Evolutionary conservation across 768 basidiomycete species (phyloP).

Genomic region (Auriculariales sp.): DNA sequence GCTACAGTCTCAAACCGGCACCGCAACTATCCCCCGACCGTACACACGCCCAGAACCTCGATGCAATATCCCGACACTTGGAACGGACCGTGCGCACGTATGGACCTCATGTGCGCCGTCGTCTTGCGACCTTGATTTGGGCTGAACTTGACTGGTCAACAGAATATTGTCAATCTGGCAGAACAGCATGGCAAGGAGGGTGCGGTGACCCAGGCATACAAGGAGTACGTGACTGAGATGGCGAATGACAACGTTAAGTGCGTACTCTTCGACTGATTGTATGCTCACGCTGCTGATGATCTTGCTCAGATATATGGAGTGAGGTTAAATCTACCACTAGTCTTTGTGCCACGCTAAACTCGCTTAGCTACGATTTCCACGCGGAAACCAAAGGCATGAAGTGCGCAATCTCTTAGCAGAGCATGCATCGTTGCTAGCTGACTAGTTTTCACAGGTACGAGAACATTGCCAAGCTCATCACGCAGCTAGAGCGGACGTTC

Average conservation of each 20-base stretch:
- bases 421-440: constrained; percentile 6
- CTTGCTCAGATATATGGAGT: constrained; percentile 42
- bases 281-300: neutral
- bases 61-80: constrained; percentile 63
- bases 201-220: constrained; percentile 62
- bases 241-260: constrained; percentile 42
- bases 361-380: constrained; percentile 71
- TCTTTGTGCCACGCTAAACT: neutral
- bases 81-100: constrained; percentile 47
- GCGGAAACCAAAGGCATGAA: constrained; percentile 90
- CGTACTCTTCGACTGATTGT: constrained; percentile 11
- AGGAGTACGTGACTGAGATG: constrained; percentile 47
- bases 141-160: constrained; percentile 5
- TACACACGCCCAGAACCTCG: constrained; percentile 56
- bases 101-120: constrained; percentile 57
- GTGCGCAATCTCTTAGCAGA: constrained; percentile 22
- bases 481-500: constrained; percentile 56
- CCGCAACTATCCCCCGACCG: constrained; percentile 63
- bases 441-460: constrained; percentile 46
- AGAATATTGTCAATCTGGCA: constrained; percentile 81
- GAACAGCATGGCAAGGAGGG: constrained; percentile 86
- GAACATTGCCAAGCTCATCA: constrained; percentile 69
- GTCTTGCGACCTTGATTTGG: neutral
- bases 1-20: constrained; percentile 77
- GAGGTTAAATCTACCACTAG: too few species aligned